A percentile compares a stretch with the other conserved stretches of the same genome.
Evolutionary conservation across 352 stramenopile genomes (phyloP).

Genomic region (Phytopythium delawarense): DNA sequence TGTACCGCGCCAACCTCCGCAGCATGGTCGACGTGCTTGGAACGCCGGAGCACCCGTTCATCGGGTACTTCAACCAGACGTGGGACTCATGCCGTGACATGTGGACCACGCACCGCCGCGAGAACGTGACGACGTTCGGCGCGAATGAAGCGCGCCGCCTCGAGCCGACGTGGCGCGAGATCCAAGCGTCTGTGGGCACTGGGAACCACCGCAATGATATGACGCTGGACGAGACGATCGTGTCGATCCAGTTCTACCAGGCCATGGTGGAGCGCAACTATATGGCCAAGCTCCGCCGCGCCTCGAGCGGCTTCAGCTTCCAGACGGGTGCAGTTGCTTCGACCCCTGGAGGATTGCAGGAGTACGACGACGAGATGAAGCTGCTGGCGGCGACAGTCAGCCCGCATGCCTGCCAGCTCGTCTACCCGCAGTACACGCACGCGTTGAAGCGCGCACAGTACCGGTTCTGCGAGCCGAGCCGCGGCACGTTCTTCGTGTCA

Average conservation of each 20-base stretch:
- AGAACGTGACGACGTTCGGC: constrained; percentile 31
- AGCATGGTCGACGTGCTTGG: constrained; percentile 26
- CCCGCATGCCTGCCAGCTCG: constrained; percentile 16
- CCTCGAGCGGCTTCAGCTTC: constrained; percentile 3
- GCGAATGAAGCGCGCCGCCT: constrained; percentile 20
- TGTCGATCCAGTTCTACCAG: constrained; percentile 27
- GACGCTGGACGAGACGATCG: constrained; percentile 27
- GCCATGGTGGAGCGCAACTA: constrained; percentile 29
- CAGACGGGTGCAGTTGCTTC: constrained; percentile 2
- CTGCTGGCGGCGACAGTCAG: constrained; percentile 22
- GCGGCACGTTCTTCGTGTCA: constrained; percentile 26
- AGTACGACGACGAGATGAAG: constrained; percentile 28
- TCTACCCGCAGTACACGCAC: constrained; percentile 27
- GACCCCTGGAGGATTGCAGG: constrained; percentile 5
- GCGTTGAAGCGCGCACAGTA: constrained; percentile 21
- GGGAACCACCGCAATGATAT: constrained; percentile 12
- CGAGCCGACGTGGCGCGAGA: constrained; percentile 18
- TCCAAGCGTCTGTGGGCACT: constrained; percentile 19
- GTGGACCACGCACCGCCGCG: constrained; percentile 27
- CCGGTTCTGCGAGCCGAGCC: constrained; percentile 29
- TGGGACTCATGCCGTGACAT: constrained; percentile 27
- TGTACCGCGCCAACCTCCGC: constrained; percentile 21
- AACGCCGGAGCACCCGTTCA: constrained; percentile 23
- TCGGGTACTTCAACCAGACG: constrained; percentile 19
- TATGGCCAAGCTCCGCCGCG: constrained; percentile 12